phyloP scores from a whole-genome alignment of 2,329 filamentous ascomycete genomes.

The Sphaerostilbella broomeana region DNA sequence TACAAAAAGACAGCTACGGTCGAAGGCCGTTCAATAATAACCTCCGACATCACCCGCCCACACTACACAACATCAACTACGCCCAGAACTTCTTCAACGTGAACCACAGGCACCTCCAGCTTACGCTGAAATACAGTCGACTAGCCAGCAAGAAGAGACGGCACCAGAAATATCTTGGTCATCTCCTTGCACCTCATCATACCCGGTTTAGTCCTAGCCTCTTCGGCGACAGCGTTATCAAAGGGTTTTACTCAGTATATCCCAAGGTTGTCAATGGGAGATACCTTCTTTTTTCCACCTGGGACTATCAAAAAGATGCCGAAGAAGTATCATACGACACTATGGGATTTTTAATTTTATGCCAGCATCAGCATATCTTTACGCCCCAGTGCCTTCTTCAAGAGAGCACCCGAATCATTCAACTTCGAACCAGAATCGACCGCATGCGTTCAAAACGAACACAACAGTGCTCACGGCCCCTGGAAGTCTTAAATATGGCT shows the following conservation, averaged over 20 bases:
- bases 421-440: background rate
- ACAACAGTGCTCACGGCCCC: too few species aligned
- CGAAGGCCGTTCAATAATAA: background rate
- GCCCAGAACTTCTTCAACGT: too few species aligned
- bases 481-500: background rate
- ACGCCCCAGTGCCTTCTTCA: too few species aligned
- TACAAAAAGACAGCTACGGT: background rate
- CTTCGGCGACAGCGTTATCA: background rate
- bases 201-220: background rate
- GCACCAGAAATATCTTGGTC: constrained; percentile 4
- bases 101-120: constrained; percentile 5
- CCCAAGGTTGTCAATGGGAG: constrained; percentile 13
- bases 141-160: background rate
- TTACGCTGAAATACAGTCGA: constrained; percentile 2
- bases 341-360: background rate
- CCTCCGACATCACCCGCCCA: too few species aligned
- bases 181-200: constrained; percentile 1
- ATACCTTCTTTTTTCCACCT: constrained; percentile 10
- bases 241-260: background rate
- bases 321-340: background rate
- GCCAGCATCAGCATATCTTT: constrained; percentile 6
- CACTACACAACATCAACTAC: too few species aligned
- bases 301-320: background rate
- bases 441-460: too few species aligned
- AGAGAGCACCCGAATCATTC: background rate